Evolutionary conservation across 2,329 filamentous ascomycete genomes (phyloP).

Genomic region (Nemania abortiva): DNA sequence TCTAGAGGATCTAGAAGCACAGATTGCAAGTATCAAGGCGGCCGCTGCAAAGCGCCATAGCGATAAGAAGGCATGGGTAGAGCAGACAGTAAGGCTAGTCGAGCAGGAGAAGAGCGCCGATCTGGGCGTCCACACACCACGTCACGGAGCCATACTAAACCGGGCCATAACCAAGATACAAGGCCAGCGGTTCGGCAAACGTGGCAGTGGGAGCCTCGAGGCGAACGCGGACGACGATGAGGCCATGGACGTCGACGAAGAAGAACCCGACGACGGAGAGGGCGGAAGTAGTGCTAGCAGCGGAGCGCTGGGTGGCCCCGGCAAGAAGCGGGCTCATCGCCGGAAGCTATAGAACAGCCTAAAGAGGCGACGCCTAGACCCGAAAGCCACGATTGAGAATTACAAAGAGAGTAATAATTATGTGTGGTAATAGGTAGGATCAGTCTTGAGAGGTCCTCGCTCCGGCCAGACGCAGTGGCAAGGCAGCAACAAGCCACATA

Average conservation of each 20-base stretch:
- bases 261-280: conserved; percentile 62
- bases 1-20: conserved; percentile 78
- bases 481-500: neutral
- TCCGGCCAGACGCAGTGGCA: neutral
- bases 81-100: conserved; percentile 63
- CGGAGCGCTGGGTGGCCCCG: conserved; percentile 54
- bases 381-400: neutral
- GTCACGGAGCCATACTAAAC: conserved; percentile 45
- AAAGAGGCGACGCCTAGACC: neutral
- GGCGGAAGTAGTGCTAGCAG: conserved; percentile 51
- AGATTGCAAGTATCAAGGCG: conserved; percentile 75
- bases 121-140: conserved; percentile 38
- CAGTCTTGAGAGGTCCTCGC: neutral
- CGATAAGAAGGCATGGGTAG: conserved; percentile 62
- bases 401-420: neutral
- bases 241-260: conserved; percentile 68
- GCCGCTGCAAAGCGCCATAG: conserved; percentile 66
- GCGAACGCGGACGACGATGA: conserved; percentile 58
- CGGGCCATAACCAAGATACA: conserved; percentile 44
- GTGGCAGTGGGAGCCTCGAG: conserved; percentile 49
- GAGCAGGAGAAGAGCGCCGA: conserved; percentile 56
- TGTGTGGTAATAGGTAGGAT: neutral
- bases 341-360: conserved; percentile 62
- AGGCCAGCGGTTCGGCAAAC: conserved; percentile 52
- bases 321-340: conserved; percentile 64